phyloP scores from a whole-genome alignment of 192 early-diverging fungal genomes.

The Rhizophagus prolifer region DNA sequence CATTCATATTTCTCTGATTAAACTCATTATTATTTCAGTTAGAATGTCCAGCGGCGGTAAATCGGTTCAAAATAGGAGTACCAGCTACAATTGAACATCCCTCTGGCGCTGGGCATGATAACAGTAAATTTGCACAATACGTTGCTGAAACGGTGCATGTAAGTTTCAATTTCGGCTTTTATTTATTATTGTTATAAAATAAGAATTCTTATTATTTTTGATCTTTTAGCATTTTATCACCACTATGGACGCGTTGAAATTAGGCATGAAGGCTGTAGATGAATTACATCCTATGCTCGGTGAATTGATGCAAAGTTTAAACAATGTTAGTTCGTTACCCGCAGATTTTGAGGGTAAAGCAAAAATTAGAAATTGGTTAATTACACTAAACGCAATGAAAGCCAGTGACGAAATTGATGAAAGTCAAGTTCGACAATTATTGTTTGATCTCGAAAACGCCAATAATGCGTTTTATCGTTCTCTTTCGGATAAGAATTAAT shows the following conservation, averaged over 20 bases:
- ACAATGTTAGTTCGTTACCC: slow-evolving; percentile 75
- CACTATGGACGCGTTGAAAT: slow-evolving; percentile 82
- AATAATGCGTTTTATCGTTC: slow-evolving; percentile 65
- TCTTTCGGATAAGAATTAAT: slow-evolving; percentile 26
- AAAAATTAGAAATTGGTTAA: slow-evolving; percentile 87
- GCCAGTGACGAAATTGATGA: slow-evolving; percentile 83
- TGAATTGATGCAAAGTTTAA: slow-evolving; percentile 85
- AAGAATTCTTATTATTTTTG: not conserved
- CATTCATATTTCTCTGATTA: not conserved
- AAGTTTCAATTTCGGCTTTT: slow-evolving; percentile 1
- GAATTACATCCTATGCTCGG: slow-evolving; percentile 85
- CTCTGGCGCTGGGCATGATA: slow-evolving; percentile 44
- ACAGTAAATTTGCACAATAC: slow-evolving; percentile 67
- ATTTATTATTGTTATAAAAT: not conserved
- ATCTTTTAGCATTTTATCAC: slow-evolving; percentile 81
- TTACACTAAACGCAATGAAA: slow-evolving; percentile 88
- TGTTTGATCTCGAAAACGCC: slow-evolving; percentile 87
- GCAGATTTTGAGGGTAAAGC: slow-evolving; percentile 78
- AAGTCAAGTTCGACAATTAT: slow-evolving; percentile 86
- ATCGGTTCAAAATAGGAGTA: slow-evolving; percentile 90
- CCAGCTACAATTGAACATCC: slow-evolving; percentile 95
- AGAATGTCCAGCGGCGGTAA: slow-evolving; percentile 81
- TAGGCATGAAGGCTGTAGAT: slow-evolving; percentile 85
- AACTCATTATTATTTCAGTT: slow-evolving; percentile 45
- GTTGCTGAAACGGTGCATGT: slow-evolving; percentile 77